A percentile compares a stretch with the other conserved stretches of the same genome.
Evolutionary conservation across 768 basidiomycete genomes (phyloP).

Genomic region (Leucocoprinus sp.): DNA sequence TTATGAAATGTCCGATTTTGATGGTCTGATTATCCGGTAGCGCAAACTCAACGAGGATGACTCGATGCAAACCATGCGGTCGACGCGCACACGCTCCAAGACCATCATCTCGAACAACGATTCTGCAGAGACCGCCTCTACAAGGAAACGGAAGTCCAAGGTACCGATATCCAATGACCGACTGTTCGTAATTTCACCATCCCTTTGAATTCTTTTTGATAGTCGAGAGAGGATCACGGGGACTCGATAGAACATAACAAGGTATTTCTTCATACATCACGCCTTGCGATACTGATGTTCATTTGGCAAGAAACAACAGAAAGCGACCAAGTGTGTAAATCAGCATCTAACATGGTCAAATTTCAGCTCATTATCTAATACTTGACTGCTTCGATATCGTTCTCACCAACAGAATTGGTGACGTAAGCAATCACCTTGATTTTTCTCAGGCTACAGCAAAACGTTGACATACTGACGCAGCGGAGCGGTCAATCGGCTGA

Average conservation of each 20-base stretch:
- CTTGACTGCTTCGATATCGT: background rate
- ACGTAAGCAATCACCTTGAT: conserved; percentile 1
- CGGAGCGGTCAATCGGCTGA: conserved; percentile 6
- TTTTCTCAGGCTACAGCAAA: background rate
- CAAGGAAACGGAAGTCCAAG: conserved; percentile 20
- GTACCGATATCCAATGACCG: conserved; percentile 6
- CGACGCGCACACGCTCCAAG: conserved; percentile 33
- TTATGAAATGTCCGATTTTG: too few relatives aligned
- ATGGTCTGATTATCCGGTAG: conserved; percentile 24
- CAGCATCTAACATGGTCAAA: too few relatives aligned
- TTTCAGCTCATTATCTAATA: too few relatives aligned
- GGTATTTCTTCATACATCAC: too few relatives aligned
- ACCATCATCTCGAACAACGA: conserved; percentile 20
- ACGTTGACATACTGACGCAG: conserved; percentile 2
- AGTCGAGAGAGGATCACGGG: conserved; percentile 1
- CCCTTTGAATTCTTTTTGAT: background rate
- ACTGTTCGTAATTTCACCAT: conserved; percentile 8
- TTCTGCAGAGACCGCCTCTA: conserved; percentile 16
- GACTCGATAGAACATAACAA: background rate
- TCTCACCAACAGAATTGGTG: conserved; percentile 3
- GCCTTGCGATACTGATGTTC: too few relatives aligned
- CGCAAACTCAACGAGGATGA: conserved; percentile 48
- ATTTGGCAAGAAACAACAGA: conserved; percentile 9
- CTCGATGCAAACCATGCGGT: conserved; percentile 29
- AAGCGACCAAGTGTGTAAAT: too few relatives aligned